These are phyloP conservation scores for Mycena indigotica DNA, from an alignment of 768 basidiomycete species.

Conservation along the genomic window DNA sequence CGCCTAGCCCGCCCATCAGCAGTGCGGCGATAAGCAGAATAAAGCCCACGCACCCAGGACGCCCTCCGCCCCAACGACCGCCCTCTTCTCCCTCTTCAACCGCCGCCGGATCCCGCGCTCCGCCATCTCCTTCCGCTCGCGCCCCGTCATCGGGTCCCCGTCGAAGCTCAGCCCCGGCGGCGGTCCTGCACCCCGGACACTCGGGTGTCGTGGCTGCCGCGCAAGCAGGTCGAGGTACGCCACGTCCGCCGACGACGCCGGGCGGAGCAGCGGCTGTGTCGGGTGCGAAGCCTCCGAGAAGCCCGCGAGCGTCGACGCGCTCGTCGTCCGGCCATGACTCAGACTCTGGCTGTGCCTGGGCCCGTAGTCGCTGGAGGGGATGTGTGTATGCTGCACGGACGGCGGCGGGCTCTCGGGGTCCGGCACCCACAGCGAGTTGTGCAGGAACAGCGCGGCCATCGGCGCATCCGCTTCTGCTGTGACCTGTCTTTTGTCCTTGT, in stretches of 20 bases:
- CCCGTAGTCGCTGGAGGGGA: too few species aligned
- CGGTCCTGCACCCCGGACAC: constrained; percentile 32
- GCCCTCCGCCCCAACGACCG: constrained; percentile 34
- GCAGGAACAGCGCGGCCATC: background rate
- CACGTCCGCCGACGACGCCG: background rate
- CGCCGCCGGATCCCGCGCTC: constrained; percentile 29
- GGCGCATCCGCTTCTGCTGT: too few species aligned
- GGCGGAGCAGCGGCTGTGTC: too few species aligned
- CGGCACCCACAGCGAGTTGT: background rate
- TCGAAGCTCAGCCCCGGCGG: constrained; percentile 30
- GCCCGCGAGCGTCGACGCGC: background rate
- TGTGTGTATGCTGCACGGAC: background rate
- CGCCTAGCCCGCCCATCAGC: too few species aligned
- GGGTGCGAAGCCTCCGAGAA: background rate
- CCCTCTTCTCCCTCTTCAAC: constrained; percentile 31
- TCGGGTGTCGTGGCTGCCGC: constrained; percentile 33
- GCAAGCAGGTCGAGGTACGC: background rate
- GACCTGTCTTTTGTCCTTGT: too few species aligned
- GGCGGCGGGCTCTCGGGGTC: background rate
- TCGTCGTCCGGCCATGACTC: background rate
- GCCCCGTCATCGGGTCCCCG: constrained; percentile 27
- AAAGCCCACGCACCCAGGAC: constrained; percentile 40
- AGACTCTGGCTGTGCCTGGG: too few species aligned
- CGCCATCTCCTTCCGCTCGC: constrained; percentile 33
- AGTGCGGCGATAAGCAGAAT: background rate